Evolutionary conservation across 2,329 filamentous ascomycete genomes (phyloP), one percentile per base, ranked within the genome.

Genomic region (Sporothrix brunneoviolacea): DNA sequence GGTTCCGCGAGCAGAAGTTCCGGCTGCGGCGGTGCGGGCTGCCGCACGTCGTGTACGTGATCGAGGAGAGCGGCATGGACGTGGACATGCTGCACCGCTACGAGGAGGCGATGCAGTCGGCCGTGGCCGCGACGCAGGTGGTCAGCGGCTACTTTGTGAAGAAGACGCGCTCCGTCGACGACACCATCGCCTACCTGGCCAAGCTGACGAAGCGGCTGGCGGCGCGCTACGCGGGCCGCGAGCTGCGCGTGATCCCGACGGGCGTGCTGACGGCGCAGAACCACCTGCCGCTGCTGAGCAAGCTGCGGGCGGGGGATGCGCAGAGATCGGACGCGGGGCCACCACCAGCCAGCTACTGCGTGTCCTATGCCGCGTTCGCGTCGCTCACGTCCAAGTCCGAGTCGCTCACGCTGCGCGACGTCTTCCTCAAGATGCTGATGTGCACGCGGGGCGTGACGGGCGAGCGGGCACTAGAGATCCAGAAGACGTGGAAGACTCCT

Each of bases 341-440:
- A 4, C 22, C 19, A 4, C 24, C 28, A 9, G 16, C 41, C 5
- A 40, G 42, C 4, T 80, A 81, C 61, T 75, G 83, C 59, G 77
- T 89, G 53, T 87, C 77, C 10, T 90, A 89, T 58, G 69, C 76
- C 0, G 83, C 83, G 0, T 91, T 91, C 62, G 80, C 83, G 0
- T 82, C 81, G 1, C 68, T 91, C 39, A 81, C 81, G 1, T 87
- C 83, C 8, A 93, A 93, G 64, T 88, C 84, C 0, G 84, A 87
- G 47, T 77, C 77, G 52, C 77, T 89, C 58, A 87, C 86, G 0
- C 69, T 91, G 9, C 74, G 85, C 50, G 88, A 93, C 59, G 65
- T 91, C 0, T 91, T 80, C 58, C 69, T 93, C 22, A 91, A 91
- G 65, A 91, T 93, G 86, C 74, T 93, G 42, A 90, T 93, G 86